Evolutionary conservation across 208 protist genomes (phyloP).

Genomic region (Porcisia hertigi): DNA sequence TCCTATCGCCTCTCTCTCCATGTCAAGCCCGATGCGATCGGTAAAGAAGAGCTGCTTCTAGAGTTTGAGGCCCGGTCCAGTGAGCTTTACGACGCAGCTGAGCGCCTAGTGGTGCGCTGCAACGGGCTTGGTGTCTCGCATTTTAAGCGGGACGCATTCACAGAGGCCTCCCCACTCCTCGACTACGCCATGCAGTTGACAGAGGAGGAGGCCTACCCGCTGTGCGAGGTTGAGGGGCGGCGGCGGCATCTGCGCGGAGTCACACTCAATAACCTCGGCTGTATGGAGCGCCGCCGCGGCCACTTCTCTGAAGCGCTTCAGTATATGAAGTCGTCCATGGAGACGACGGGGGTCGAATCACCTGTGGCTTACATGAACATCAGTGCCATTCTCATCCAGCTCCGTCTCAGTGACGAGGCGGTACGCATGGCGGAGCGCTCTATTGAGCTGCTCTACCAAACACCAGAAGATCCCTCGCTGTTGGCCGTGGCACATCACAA

Average conservation of each 20-base stretch:
- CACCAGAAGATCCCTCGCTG: slow-evolving; percentile 78
- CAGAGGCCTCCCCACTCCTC: slow-evolving; percentile 52
- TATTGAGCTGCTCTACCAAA: slow-evolving; percentile 61
- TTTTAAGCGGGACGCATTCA: slow-evolving; percentile 84
- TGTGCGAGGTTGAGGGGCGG: slow-evolving; percentile 55
- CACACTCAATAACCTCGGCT: slow-evolving; percentile 91
- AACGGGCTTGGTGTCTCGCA: slow-evolving; percentile 67
- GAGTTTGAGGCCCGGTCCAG: slow-evolving; percentile 30
- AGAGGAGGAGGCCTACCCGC: slow-evolving; percentile 57
- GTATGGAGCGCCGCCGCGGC: slow-evolving; percentile 85
- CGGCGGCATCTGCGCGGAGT: slow-evolving; percentile 79
- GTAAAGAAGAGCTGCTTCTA: slow-evolving; percentile 16
- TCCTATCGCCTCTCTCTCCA: slow-evolving; percentile 18
- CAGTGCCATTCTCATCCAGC: slow-evolving; percentile 85
- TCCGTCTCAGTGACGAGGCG: slow-evolving; percentile 79
- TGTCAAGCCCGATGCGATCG: slow-evolving; percentile 4
- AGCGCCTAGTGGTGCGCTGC: slow-evolving; percentile 76
- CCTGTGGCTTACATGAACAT: slow-evolving; percentile 90
- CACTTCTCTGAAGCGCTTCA: slow-evolving; percentile 72
- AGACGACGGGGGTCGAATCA: slow-evolving; percentile 70
- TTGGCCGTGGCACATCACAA: slow-evolving; percentile 91
- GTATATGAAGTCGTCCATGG: slow-evolving; percentile 81
- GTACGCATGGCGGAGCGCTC: slow-evolving; percentile 67
- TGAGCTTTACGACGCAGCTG: slow-evolving; percentile 69
- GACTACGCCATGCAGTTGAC: slow-evolving; percentile 76